Base-by-base conservation (phyloP, 345 rosid genomes). In the Noccaea bulbosa region DNA sequence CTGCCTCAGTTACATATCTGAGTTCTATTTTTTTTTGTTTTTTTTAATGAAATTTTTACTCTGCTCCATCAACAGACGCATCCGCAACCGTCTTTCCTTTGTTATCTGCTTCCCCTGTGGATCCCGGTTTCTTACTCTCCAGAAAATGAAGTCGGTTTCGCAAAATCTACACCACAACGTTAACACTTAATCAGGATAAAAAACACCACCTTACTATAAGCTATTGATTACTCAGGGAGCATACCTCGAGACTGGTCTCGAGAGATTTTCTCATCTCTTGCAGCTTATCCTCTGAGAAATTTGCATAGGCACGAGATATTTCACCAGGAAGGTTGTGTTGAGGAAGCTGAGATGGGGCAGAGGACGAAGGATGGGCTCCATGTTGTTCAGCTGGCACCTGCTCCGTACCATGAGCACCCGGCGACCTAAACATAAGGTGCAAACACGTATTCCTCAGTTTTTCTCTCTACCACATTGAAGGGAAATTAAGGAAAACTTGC, bases 161-260 rank as follows among this genome's bases (percentile, higher is more conserved):
- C 47, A 76, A 76, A 5, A 22, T 32, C 79, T 76, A 75, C 63
- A 57, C 24, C 58, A 72, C 0, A 46, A 46, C 4, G 22, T 53
- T 62, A 20, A n/a, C 43, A 11, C 40, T 30, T 58, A 12, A 11
- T 24, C 12, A 27, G 1, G 16, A 52, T 71, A n/a, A 1, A 41
- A 39, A 0, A 62, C 53, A 38, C 24, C 59, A 32, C 47, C 63
- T 20, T 53, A 45, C 38, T 51, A 44, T 5, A 57, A n/a, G 32
- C 37, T 47, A 43, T 52, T 53, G 63, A 67, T 35, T 47, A 12
- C 45, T 57, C 53, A 40, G 41, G 20, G 44, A 37, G 9, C 73
- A 33, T 79, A 90, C 98, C 97, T 90, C 88, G 47, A 93, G 83
- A 59, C 84, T 90, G 72, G 73, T 76, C 74, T 82, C 79, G 0